Base-by-base conservation (phyloP, 768 basidiomycete species). In the Leccinum aurantiacum region DNA sequence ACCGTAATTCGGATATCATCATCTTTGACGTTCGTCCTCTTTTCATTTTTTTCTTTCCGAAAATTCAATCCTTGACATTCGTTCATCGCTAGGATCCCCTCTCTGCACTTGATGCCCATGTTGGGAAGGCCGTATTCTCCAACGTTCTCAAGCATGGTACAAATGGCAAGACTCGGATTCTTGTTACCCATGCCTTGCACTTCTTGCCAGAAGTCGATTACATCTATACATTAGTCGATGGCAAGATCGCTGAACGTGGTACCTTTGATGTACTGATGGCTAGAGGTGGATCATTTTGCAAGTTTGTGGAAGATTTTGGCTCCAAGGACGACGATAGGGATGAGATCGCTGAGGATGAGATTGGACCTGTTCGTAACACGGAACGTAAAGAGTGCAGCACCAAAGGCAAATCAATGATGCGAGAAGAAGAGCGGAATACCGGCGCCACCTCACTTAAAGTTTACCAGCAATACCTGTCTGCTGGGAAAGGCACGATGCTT, bases 171-270 rank as follows among this genome's bases (percentile, higher is more conserved):
- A 96, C 95, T 8, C 83, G 92, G 29, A 79, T 98, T 50, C 84
- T 98, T 54, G 93, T 96, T 50, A 98, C 95, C 0, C 93, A 96
- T 68, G 93, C 91, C 1, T 79, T 96, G 9, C 93, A 96, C 74
- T 91, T 95, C 78, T 82, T 98, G 25, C 89, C 91, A 1, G 80
- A 89, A 58, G 91, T 92, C 27, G 93, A 96, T 72, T 90, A 91
- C 69, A 89, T 98, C 69, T 87, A 87, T 68, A 86, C 87, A 35
- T 76, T 98, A 54, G 80, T 82, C 11, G 86, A 93, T 44, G 94
- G 95, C 6, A 79, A 77, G 37, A 85, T 98, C 59, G 83, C 82
- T 22, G 94, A 96, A 72, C 82, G 81, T 11, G 95, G 95, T 2
- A 88, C 91, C 2, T 96, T 90, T 65, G 67, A 76, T 0, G 86